Percentiles rank a stretch among this genome's conserved stretches.
Evolutionary conservation across 1,284 basidiomycete genomes (phyloP).

Genomic region (Omphalotus olearius): DNA sequence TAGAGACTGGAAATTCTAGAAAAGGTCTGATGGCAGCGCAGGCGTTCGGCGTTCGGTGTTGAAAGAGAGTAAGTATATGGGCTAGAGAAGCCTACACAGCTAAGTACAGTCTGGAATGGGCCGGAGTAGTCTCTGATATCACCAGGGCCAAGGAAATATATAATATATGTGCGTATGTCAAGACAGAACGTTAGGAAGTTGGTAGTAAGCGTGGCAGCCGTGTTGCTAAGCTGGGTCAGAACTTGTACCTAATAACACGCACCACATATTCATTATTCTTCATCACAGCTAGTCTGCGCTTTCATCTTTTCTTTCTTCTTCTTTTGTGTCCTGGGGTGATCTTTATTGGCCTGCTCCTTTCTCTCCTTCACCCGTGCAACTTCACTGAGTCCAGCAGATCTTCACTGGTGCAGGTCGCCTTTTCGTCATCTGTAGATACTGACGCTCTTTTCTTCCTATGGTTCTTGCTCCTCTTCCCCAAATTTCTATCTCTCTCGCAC

Average conservation of each 20-base stretch:
- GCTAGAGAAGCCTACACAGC: no score
- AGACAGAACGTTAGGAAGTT: slow-evolving; percentile 1
- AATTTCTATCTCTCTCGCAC: slow-evolving; percentile 65
- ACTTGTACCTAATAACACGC: background rate
- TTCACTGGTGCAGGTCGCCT: slow-evolving; percentile 45
- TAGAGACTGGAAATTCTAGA: no score
- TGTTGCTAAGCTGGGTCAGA: slow-evolving; percentile 5
- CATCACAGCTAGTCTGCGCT: slow-evolving; percentile 15
- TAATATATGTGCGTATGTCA: background rate
- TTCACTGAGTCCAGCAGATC: slow-evolving; percentile 14
- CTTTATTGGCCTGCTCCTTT: slow-evolving; percentile 23
- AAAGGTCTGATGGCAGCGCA: no score
- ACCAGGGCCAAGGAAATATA: no score
- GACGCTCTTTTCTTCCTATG: slow-evolving; percentile 29
- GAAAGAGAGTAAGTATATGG: no score
- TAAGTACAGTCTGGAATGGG: no score
- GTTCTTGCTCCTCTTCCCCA: slow-evolving; percentile 48
- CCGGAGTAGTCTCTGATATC: no score
- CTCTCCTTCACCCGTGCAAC: slow-evolving; percentile 18
- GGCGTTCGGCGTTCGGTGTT: no score
- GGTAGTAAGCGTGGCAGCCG: slow-evolving; percentile 6
- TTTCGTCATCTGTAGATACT: slow-evolving; percentile 13
- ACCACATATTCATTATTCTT: background rate
- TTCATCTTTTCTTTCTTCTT: slow-evolving; percentile 25
- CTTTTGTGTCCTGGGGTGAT: slow-evolving; percentile 20